Conservation (phyloP, 202 grass and related monocot species). For the Cymbopogon flexuosus region DNA sequence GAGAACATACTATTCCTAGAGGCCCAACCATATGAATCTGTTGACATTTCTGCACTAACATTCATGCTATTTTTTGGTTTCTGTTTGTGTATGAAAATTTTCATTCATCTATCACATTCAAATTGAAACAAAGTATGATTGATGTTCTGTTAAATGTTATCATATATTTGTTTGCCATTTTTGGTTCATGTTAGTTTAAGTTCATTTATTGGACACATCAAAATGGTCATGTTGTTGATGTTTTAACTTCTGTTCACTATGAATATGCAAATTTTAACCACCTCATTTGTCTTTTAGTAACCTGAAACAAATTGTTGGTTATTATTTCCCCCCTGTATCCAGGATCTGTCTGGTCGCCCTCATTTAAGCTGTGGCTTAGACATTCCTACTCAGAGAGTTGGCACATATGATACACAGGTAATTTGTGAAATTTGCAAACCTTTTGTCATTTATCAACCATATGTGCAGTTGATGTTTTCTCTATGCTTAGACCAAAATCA, state of each 20-base stretch:
- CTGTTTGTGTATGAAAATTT: constrained; percentile 1
- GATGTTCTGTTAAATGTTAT: background rate
- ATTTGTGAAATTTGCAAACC: background rate
- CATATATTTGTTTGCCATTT: constrained; percentile 9
- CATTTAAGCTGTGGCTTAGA: constrained; percentile 76
- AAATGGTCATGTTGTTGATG: background rate
- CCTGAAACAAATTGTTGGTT: background rate
- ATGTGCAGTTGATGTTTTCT: background rate
- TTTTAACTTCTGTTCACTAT: background rate
- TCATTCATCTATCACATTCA: background rate
- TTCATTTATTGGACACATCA: background rate
- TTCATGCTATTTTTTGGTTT: background rate
- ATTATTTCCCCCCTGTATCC: constrained; percentile 16
- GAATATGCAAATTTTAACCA: background rate
- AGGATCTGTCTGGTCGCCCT: constrained; percentile 94
- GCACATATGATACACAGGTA: constrained; percentile 89
- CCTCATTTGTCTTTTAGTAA: background rate
- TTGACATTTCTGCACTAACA: background rate
- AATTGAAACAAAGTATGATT: background rate
- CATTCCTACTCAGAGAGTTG: constrained; percentile 77
- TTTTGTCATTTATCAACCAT: background rate
- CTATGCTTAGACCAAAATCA: background rate
- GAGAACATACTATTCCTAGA: background rate
- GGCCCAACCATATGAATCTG: background rate
- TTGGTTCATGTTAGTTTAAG: background rate